These are phyloP conservation scores for Microdochium paspali DNA, from an alignment of 2,329 filamentous ascomycete genomes.

Conservation along the genomic window DNA sequence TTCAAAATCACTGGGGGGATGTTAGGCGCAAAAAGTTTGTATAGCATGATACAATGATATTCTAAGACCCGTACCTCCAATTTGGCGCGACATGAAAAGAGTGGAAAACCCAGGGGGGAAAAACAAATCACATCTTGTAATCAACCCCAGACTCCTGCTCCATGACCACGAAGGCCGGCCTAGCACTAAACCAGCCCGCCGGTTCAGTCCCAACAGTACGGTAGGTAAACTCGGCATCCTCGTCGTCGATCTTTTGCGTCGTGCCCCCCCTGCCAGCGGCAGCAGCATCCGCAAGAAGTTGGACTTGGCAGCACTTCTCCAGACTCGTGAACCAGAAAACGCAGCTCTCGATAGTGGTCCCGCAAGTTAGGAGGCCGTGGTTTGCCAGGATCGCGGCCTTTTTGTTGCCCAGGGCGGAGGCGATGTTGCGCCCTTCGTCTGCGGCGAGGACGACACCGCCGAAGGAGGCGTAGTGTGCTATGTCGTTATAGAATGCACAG, in stretches of 20 bases:
- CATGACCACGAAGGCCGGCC: conserved; percentile 59
- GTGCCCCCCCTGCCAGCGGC: conserved; percentile 51
- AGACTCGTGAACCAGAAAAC: conserved; percentile 45
- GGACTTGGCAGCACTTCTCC: conserved; percentile 36
- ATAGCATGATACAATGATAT: too few relatives aligned
- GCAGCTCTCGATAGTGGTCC: conserved; percentile 36
- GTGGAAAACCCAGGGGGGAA: not conserved
- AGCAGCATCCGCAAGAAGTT: conserved; percentile 47
- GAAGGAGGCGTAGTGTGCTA: conserved; percentile 34
- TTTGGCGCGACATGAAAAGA: too few relatives aligned
- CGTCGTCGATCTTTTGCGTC: conserved; percentile 58
- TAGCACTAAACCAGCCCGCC: conserved; percentile 63
- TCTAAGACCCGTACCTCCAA: too few relatives aligned
- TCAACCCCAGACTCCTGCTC: conserved; percentile 11
- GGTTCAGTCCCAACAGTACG: conserved; percentile 51
- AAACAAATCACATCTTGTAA: conserved; percentile 11
- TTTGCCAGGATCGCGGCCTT: conserved; percentile 46
- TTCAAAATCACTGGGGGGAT: too few relatives aligned
- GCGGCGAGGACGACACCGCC: conserved; percentile 41
- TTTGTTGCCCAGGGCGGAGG: conserved; percentile 31
- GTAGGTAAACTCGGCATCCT: conserved; percentile 59
- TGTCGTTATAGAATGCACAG: conserved; percentile 47
- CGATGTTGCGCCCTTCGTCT: conserved; percentile 41
- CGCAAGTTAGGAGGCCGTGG: conserved; percentile 44
- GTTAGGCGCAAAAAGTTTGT: too few relatives aligned